Base-by-base conservation (phyloP, 1,284 basidiomycete genomes). In the Malassezia vespertilionis region DNA sequence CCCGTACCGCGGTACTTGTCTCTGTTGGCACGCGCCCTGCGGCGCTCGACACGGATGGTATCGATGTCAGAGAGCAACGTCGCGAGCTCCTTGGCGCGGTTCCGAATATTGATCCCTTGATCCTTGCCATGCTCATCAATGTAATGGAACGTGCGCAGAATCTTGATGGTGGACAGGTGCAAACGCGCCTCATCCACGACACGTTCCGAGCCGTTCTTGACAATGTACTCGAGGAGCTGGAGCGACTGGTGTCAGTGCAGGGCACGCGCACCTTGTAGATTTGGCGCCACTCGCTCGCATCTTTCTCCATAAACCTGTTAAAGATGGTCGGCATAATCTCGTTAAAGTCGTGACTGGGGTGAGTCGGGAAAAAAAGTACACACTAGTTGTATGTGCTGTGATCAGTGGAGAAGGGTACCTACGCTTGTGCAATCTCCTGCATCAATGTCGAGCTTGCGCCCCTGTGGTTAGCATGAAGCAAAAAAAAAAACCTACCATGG, bases 301-400 rank as follows among this genome's bases (percentile, higher is more conserved):
- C 93, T 75, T 95, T 96, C 73, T 90, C 86, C 46, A 73, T 74
- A 53, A 74, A 74, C 21, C 86, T 80, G 4, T 82, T 78, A 73
- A 95, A 97, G 63, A 96, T 95, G 65, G 82, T 83, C 2, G 93
- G 91, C 89, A 99, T 96, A 69, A 97, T 89, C 75, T 99, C 93
- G 73, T 97, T 97, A 75, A 99, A 99, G 61, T 91, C 82, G 76
- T 91, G 87, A 75, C 86, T 67, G 32, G 24, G 40, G 40, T 17
- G 17, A 22, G 24, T 36, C 33, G 7, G n/a, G 6, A 11, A 20
- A 2, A 21, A 17, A 17, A 30, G 11, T 30, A 75, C 84, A 73
- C 67, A 87, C 86, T 88, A 93, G 69, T 87, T 90, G 73, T 88
- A 85, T 6, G 88, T 91, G 60, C 44, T 40, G 39, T n/a, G 35